phyloP scores from a whole-genome alignment of 305 asterid genomes.

The Coffea humblotiana region DNA sequence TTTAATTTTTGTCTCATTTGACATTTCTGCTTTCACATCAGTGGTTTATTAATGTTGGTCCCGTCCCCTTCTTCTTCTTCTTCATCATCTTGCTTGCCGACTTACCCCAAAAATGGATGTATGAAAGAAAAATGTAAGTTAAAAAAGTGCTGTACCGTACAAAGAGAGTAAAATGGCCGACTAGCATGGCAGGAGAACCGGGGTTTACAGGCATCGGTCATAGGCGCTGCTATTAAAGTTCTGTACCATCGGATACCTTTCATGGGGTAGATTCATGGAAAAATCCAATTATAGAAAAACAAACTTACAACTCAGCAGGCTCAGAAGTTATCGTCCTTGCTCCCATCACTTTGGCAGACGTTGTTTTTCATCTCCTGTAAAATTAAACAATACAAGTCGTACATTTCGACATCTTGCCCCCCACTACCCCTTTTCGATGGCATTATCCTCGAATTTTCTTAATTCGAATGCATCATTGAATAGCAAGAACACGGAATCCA shows the following conservation, averaged over 20 bases:
- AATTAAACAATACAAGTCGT: neutral
- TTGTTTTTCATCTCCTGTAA: neutral
- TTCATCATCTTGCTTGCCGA: neutral
- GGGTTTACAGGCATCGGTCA: neutral
- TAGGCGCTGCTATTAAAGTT: neutral
- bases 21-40: neutral
- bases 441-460: neutral
- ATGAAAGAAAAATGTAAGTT: no score
- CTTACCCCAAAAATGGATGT: neutral
- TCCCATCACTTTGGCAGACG: constrained; percentile 1
- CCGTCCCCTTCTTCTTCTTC: neutral
- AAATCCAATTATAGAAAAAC: constrained; percentile 16
- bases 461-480: neutral
- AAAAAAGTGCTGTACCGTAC: no score
- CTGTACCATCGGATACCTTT: constrained; percentile 15
- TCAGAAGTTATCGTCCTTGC: constrained; percentile 4
- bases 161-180: neutral
- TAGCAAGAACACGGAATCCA: neutral
- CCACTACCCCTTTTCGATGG: neutral
- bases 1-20: neutral
- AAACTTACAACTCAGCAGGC: constrained; percentile 22
- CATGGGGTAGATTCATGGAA: constrained; percentile 1
- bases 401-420: constrained; percentile 7
- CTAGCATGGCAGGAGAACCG: neutral
- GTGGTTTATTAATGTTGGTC: neutral